Base-by-base conservation (phyloP, 2,329 filamentous ascomycete genomes). In the Massarina eburnea region DNA sequence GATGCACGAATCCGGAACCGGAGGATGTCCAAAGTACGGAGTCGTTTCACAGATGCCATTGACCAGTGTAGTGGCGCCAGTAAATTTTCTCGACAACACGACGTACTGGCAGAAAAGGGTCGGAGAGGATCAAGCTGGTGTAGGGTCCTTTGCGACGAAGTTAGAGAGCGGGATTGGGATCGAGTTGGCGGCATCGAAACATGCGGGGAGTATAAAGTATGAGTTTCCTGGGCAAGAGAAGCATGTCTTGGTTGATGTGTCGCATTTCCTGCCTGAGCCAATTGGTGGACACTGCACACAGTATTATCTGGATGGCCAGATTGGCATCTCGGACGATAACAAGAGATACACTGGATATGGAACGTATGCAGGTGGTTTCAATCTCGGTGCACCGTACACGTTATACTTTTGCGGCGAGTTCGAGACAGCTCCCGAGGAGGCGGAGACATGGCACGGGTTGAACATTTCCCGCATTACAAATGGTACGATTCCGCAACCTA, bases 1-100 rank as follows among this genome's bases (percentile, higher is more conserved):
- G 62, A 60, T 68, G 48, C 67, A 70, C 43, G 67, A 64, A 21
- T 62, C 58, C 26, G 67, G 67, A 3, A 88, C 84, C 0, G 85
- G 85, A 7, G 85, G 85, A 1, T 82, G 82, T 1, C 83, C 85
- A 1, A 88, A 87, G 62, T 88, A 88, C 49, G 85, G 85, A 4
- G 81, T 85, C 1, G 79, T 83, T 19, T 76, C 75, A 0, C 77
- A 73, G 43, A 84, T 66, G 75, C 75, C 50, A 55, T 64, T 55
- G 54, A 76, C 19, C 76, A 85, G 49, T 52, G 73, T 67, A 0
- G 57, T 62, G 10, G 58, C 55, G 3, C 56, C 58, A 0, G 68
- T 73, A 12, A 70, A 72, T 43, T 41, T 73, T 5, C 51, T 73
- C 7, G 68, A 73, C 37, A 73, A 73, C 39, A 54, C 51, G 3